phyloP scores from a whole-genome alignment of 331 rosid species.

The Saraca asoca region DNA sequence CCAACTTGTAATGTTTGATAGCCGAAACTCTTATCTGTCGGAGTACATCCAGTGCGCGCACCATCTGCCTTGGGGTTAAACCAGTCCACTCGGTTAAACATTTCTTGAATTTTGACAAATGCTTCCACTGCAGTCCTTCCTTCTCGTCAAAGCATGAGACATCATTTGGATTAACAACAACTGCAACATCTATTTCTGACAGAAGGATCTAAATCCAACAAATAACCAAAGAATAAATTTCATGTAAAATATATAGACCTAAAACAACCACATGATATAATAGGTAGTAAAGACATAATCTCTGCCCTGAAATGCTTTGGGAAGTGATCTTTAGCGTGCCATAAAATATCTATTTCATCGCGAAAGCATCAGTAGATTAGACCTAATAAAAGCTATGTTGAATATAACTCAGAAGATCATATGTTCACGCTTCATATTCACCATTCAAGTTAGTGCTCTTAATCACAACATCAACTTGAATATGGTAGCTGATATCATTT shows the following conservation, averaged over 20 bases:
- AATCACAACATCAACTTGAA: slow-evolving; percentile 92
- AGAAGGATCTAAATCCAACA: slow-evolving; percentile 73
- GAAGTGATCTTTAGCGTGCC: slow-evolving; percentile 75
- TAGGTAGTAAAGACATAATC: slow-evolving; percentile 51
- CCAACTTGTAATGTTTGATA: slow-evolving; percentile 49
- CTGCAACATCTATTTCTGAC: slow-evolving; percentile 87
- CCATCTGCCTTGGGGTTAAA: slow-evolving; percentile 70
- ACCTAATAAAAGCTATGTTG: slow-evolving; percentile 93
- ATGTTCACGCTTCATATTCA: slow-evolving; percentile 64
- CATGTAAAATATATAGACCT: slow-evolving; percentile 26
- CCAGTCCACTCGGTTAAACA: slow-evolving; percentile 91
- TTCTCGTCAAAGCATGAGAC: slow-evolving; percentile 75
- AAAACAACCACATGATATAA: slow-evolving; percentile 21
- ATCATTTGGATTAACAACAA: slow-evolving; percentile 47
- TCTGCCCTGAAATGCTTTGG: slow-evolving; percentile 88
- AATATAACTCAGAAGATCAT: slow-evolving; percentile 89
- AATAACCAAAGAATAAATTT: slow-evolving; percentile 38
- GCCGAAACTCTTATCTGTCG: slow-evolving; percentile 62
- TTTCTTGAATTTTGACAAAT: slow-evolving; percentile 89
- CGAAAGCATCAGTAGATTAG: slow-evolving; percentile 84
- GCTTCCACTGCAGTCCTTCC: slow-evolving; percentile 92
- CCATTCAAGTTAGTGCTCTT: slow-evolving; percentile 69
- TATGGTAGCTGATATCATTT: slow-evolving; percentile 81
- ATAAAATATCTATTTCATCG: slow-evolving; percentile 79
- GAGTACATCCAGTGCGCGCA: slow-evolving; percentile 64